Evolutionary conservation across 352 stramenopile genomes (phyloP), one percentile per base, ranked within the genome.

Genomic region (Pythium apleroticum): DNA sequence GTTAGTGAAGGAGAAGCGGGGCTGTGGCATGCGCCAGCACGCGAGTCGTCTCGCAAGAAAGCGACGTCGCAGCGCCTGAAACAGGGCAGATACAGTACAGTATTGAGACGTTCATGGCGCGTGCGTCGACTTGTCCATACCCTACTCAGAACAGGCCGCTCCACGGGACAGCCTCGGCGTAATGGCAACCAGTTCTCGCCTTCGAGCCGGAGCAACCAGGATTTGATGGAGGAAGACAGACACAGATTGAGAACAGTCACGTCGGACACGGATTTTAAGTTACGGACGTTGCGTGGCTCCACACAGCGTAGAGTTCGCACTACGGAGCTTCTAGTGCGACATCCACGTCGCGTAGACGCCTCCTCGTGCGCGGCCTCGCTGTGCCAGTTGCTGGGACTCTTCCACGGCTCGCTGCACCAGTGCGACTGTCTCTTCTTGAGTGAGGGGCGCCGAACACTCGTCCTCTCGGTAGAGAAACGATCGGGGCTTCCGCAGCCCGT

Each of bases 391-490:
- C 50, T 61, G 27, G 55, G 68, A 57, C 62, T 69, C 75, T 75
- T 78, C 66, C 63, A 78, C 24, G 64, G 73, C 71, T 9, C 48
- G 58, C 11, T 67, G 22, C 61, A 85, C 77, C 19, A 85, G 66
- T 17, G 57, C 60, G 24, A 73, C 27, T 0, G 69, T 75, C 41
- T 81, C 64, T 24, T 71, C 27, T 22, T 66, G 48, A 2, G 48
- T 66, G n/a, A 86, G 48, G 27, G 74, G 66, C 15, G 56, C 35
- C 14, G 75, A 50, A 9, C 69, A 5, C 5, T 75, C 64, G 30
- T 82, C 68, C 50, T 70, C 37, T 43, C 67, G 71, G 76, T 82
- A 91, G 27, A 91, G 48, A 27, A 79, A 83, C 39, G 66, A 58
- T 27, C 11, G 63, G 10, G 78, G 77, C 57, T 83, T 82, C n/a